These are phyloP conservation scores for Citrullus amarus DNA, from an alignment of 306 rosid species.

Conservation along the genomic window DNA sequence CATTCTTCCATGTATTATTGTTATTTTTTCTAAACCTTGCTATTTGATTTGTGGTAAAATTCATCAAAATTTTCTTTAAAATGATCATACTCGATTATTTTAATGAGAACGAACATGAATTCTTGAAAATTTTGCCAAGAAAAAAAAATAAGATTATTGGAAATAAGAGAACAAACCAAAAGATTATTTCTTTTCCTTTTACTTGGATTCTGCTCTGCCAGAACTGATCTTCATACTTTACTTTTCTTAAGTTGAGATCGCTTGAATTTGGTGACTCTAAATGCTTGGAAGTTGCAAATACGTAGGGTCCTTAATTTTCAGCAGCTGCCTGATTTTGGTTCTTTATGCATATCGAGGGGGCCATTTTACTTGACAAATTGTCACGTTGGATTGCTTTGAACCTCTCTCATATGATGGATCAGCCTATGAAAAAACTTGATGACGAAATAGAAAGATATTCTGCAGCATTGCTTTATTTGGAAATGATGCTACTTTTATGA, in stretches of 20 bases:
- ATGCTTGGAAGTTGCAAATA: neutral
- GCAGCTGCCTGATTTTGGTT: neutral
- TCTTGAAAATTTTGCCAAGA: neutral
- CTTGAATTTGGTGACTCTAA: neutral
- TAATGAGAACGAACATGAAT: slow-evolving; percentile 12
- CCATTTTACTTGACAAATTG: neutral
- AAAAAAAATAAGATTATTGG: neutral
- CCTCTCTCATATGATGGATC: neutral
- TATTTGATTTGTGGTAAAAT: neutral
- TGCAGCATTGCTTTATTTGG: neutral
- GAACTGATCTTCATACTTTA: neutral
- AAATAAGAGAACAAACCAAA: neutral
- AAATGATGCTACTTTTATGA: neutral
- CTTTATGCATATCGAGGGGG: neutral
- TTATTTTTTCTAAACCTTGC: neutral
- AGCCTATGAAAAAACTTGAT: neutral
- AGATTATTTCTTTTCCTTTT: neutral
- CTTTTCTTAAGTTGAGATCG: neutral
- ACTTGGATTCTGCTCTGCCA: neutral
- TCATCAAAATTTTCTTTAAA: neutral
- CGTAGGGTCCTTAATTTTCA: neutral
- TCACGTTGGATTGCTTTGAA: neutral
- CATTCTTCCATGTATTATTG: neutral
- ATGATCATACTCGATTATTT: neutral
- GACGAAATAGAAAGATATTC: neutral